A percentile compares a stretch with the other conserved stretches of the same genome.
Conservation (phyloP, 2,329 filamentous ascomycete genomes). For the Curvularia hawaiiensis region DNA sequence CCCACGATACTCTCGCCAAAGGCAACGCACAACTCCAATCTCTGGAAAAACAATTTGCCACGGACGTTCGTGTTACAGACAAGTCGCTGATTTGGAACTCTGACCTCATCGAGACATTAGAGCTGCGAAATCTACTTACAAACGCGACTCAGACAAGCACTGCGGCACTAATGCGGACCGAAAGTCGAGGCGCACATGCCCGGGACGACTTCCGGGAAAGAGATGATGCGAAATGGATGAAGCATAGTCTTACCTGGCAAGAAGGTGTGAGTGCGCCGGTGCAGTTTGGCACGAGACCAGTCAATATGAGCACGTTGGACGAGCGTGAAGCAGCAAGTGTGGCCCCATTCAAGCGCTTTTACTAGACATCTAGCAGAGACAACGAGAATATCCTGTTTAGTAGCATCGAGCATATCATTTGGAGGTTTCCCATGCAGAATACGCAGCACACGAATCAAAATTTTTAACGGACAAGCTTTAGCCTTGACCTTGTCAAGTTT, state of each 20-base stretch:
- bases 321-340: constrained; percentile 51
- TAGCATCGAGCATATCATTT: too few relatives aligned
- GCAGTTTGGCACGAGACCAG: constrained; percentile 49
- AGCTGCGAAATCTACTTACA: constrained; percentile 54
- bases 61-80: constrained; percentile 48
- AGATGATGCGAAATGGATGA: constrained; percentile 53
- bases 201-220: constrained; percentile 54
- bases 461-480: too few relatives aligned
- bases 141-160: constrained; percentile 56
- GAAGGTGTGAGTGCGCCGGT: constrained; percentile 47
- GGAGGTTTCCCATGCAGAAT: too few relatives aligned
- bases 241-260: constrained; percentile 57
- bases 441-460: too few relatives aligned
- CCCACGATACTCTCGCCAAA: constrained; percentile 41
- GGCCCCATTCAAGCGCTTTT: constrained; percentile 39
- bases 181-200: constrained; percentile 55
- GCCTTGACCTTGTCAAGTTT: too few relatives aligned
- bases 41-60: constrained; percentile 46
- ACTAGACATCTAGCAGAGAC: background rate
- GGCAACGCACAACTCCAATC: constrained; percentile 43
- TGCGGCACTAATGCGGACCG: constrained; percentile 50
- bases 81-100: constrained; percentile 57
- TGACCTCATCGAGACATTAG: constrained; percentile 55
- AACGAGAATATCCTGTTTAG: too few relatives aligned
- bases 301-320: constrained; percentile 53